Evolutionary conservation across 352 stramenopile genomes (phyloP).

Genomic region (Globisporangium splendens): DNA sequence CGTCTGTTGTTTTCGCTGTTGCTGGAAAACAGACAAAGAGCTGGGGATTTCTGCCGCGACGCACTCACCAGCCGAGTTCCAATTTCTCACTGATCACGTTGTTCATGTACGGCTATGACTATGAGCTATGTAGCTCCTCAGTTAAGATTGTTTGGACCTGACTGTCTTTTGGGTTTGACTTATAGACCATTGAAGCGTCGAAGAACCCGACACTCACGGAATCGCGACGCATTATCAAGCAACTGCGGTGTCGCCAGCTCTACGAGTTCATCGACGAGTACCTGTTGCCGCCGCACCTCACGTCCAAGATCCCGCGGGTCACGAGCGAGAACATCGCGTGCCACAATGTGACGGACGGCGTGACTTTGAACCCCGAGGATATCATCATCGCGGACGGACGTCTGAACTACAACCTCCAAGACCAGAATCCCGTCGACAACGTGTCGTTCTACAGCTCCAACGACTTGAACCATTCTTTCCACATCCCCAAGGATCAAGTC

Average conservation of each 20-base stretch:
- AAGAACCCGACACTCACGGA: slow-evolving; percentile 44
- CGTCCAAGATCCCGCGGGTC: slow-evolving; percentile 42
- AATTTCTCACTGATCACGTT: slow-evolving; percentile 74
- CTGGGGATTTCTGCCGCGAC: slow-evolving; percentile 66
- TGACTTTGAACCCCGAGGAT: slow-evolving; percentile 56
- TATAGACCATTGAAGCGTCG: slow-evolving; percentile 68
- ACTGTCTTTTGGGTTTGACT: not conserved
- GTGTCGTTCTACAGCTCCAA: slow-evolving; percentile 81
- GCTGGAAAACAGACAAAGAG: slow-evolving; percentile 43
- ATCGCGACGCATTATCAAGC: slow-evolving; percentile 65
- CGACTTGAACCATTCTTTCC: slow-evolving; percentile 57
- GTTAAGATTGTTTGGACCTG: not conserved
- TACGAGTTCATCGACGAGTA: slow-evolving; percentile 89
- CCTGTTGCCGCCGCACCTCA: slow-evolving; percentile 55
- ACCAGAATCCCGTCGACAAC: slow-evolving; percentile 81
- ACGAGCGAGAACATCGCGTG: slow-evolving; percentile 59
- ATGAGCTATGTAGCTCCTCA: not conserved
- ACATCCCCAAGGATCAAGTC: slow-evolving; percentile 79
- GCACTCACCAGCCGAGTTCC: slow-evolving; percentile 59
- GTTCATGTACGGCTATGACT: slow-evolving; percentile 41
- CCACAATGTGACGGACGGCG: slow-evolving; percentile 33
- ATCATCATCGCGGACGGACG: slow-evolving; percentile 78
- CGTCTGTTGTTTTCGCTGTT: not conserved
- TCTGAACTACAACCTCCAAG: slow-evolving; percentile 84
- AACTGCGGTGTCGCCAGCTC: slow-evolving; percentile 64